Evolutionary conservation across 148 eudicot genomes (phyloP).

Genomic region (Vaccinium corymbosum): DNA sequence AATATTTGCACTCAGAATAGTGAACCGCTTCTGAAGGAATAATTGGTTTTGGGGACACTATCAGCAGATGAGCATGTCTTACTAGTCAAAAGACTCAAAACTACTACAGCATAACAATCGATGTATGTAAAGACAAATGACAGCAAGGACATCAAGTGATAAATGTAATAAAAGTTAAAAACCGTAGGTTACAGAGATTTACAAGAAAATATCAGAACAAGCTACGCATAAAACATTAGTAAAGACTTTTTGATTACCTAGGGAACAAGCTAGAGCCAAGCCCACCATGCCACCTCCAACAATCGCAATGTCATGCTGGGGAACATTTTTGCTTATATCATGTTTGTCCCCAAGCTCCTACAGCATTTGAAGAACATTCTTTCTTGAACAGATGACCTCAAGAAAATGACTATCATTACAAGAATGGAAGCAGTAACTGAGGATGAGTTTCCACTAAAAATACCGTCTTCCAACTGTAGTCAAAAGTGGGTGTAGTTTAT

Average conservation of each 20-base stretch:
- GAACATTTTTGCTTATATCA: constrained; percentile 26
- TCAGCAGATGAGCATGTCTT: not conserved
- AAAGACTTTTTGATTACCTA: constrained; percentile 45
- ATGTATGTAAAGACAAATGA: not conserved
- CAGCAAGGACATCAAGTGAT: not conserved
- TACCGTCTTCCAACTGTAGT: too few relatives aligned
- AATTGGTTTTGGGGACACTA: not conserved
- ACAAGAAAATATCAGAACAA: not conserved
- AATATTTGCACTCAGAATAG: not conserved
- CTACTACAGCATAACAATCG: not conserved
- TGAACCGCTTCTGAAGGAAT: not conserved
- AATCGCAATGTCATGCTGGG: constrained; percentile 79
- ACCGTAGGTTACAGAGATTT: too few relatives aligned
- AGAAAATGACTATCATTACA: not conserved
- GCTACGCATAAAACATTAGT: not conserved
- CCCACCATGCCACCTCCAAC: constrained; percentile 99
- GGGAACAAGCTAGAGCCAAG: constrained; percentile 88
- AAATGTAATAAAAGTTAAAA: not conserved
- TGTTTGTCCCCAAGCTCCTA: constrained; percentile 45
- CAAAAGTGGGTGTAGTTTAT: too few relatives aligned
- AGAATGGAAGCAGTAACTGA: not conserved
- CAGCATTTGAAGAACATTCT: constrained; percentile 5
- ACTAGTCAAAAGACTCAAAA: not conserved
- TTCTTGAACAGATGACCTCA: constrained; percentile 5
- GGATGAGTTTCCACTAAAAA: too few relatives aligned